Evolutionary conservation across 345 rosid genomes (phyloP).

Genomic region (Sonneratia alba): DNA sequence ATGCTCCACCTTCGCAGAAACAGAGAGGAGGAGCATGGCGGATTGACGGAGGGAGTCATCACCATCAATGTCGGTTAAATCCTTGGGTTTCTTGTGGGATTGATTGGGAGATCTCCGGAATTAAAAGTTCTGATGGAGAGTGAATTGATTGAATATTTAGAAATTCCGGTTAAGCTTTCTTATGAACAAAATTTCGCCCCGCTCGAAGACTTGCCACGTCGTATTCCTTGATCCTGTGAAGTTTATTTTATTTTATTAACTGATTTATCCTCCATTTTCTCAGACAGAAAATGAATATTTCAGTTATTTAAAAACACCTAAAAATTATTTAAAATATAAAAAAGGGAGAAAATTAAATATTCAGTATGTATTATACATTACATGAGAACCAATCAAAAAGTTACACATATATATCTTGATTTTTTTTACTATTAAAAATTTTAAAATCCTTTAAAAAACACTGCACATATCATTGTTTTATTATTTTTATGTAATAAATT

Average conservation of each 20-base stretch:
- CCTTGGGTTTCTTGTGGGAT: background rate
- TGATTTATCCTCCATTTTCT: background rate
- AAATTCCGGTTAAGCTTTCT: background rate
- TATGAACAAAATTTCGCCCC: background rate
- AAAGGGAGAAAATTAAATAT: too few relatives aligned
- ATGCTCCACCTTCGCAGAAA: slow-evolving; percentile 4
- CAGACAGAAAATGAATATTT: background rate
- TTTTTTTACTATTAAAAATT: too few relatives aligned
- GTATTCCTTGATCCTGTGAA: background rate
- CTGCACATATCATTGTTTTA: too few relatives aligned
- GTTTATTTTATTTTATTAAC: background rate
- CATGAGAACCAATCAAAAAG: too few relatives aligned
- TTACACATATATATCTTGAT: too few relatives aligned
- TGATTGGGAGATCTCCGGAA: background rate
- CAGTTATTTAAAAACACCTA: too few relatives aligned
- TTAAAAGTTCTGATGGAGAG: too few relatives aligned
- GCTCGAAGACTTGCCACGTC: slow-evolving; percentile 5
- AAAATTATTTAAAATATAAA: too few relatives aligned
- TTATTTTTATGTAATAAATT: too few relatives aligned
- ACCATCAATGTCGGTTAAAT: background rate
- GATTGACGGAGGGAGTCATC: background rate
- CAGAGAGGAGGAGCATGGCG: background rate
- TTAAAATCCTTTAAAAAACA: too few relatives aligned
- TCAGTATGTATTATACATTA: too few relatives aligned
- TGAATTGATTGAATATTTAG: too few relatives aligned